These are phyloP conservation scores for Chytriomyces sp. DNA, from an alignment of 192 early-diverging fungal species.

Conservation along the genomic window DNA sequence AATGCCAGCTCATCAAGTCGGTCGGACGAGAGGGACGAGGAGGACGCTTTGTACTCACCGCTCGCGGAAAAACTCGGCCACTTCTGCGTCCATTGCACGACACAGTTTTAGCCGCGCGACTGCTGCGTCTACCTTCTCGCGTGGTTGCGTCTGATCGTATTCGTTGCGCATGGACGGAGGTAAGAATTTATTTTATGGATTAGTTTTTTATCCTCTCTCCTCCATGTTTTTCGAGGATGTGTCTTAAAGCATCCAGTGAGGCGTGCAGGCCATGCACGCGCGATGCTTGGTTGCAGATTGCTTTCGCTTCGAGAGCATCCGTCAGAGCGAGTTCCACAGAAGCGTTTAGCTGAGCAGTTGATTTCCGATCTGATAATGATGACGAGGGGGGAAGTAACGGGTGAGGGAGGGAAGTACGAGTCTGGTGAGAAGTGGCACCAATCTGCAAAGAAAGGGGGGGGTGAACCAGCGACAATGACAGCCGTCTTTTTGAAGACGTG, in stretches of 20 bases:
- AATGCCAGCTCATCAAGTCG: no score
- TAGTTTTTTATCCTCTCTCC: no score
- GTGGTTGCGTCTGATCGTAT: no score
- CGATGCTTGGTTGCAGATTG: background rate
- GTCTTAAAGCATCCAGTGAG: background rate
- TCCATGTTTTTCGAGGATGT: background rate
- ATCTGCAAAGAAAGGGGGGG: background rate
- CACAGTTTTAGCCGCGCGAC: conserved; percentile 4
- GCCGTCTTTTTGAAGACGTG: conserved; percentile 46
- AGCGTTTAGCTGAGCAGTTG: background rate
- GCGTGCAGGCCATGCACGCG: background rate
- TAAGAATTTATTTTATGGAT: no score
- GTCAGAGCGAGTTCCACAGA: background rate
- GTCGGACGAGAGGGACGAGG: background rate
- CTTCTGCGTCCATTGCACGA: conserved; percentile 18
- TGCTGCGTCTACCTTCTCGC: conserved; percentile 18
- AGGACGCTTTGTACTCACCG: conserved; percentile 8
- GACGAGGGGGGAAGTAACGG: background rate
- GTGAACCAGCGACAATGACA: conserved; percentile 27
- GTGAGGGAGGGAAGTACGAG: background rate
- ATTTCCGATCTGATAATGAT: background rate
- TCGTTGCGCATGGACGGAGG: no score
- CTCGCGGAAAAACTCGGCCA: conserved; percentile 20
- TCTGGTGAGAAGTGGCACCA: background rate
- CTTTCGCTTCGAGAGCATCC: background rate